Evolutionary conservation across 192 early-diverging fungal species (phyloP).

Genomic region (Pilaira anomala): DNA sequence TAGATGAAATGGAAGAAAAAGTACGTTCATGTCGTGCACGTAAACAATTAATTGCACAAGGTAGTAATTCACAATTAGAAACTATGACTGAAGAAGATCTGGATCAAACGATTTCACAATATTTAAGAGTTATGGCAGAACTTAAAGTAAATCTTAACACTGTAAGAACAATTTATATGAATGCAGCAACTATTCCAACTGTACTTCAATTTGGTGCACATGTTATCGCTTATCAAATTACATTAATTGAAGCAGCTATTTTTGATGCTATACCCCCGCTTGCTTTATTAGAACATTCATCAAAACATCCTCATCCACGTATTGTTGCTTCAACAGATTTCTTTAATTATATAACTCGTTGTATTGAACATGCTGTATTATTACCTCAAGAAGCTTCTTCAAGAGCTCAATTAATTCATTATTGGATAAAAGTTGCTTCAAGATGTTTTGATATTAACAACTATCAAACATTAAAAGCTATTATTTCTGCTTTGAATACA

Average conservation of each 20-base stretch:
- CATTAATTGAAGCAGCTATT: conserved; percentile 65
- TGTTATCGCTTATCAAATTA: conserved; percentile 66
- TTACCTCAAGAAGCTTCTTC: conserved; percentile 53
- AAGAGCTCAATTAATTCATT: conserved; percentile 60
- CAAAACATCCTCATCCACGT: conserved; percentile 57
- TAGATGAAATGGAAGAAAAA: conserved; percentile 37
- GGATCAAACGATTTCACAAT: conserved; percentile 45
- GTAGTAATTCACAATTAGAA: neutral
- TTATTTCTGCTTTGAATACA: conserved; percentile 64
- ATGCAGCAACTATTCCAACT: conserved; percentile 50
- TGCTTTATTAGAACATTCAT: conserved; percentile 60
- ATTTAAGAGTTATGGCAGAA: conserved; percentile 40
- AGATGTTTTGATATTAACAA: conserved; percentile 63
- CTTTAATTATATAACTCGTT: conserved; percentile 76
- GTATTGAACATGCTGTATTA: conserved; percentile 70
- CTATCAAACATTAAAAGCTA: conserved; percentile 69
- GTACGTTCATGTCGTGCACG: conserved; percentile 30
- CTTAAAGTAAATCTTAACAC: conserved; percentile 53
- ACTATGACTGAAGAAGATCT: conserved; percentile 35
- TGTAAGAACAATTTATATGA: conserved; percentile 48
- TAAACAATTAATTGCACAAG: conserved; percentile 9
- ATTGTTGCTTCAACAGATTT: conserved; percentile 71
- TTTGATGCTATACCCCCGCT: conserved; percentile 60
- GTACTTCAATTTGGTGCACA: conserved; percentile 61
- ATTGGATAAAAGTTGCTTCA: conserved; percentile 71